Percentiles rank a stretch among this genome's conserved stretches.
These are phyloP conservation scores for Kodamaea plutei DNA, from an alignment of 1,139 yeast species.

Conservation along the genomic window DNA sequence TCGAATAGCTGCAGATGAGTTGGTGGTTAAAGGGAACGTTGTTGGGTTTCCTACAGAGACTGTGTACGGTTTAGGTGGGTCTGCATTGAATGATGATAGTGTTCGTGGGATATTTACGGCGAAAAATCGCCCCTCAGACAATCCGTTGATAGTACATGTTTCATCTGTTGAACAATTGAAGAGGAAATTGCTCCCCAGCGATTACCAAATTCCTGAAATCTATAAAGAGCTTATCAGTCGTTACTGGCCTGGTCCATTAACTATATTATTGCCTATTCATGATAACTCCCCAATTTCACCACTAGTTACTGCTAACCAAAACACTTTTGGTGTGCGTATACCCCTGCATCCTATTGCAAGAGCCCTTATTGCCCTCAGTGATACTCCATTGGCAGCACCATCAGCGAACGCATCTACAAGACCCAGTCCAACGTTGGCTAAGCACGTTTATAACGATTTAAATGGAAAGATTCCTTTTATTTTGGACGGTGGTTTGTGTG, in stretches of 20 bases:
- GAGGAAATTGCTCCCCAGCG: conserved; percentile 46
- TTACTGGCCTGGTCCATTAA: conserved; percentile 97
- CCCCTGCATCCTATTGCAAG: conserved; percentile 88
- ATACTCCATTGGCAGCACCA: conserved; percentile 93
- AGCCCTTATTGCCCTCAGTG: conserved; percentile 82
- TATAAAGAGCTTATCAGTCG: conserved; percentile 58
- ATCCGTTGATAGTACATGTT: conserved; percentile 87
- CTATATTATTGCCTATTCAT: conserved; percentile 72
- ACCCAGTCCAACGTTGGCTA: conserved; percentile 89
- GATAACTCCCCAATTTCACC: conserved; percentile 54
- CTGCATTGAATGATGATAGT: conserved; percentile 69
- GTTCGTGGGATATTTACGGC: conserved; percentile 77
- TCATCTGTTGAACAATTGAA: conserved; percentile 72
- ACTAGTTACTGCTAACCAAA: conserved; percentile 79
- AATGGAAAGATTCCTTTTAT: conserved; percentile 79
- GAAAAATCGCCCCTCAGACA: conserved; percentile 91
- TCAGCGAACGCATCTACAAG: conserved; percentile 95
- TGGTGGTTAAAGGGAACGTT: conserved; percentile 49
- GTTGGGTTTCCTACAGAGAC: conserved; percentile 97
- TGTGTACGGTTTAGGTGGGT: conserved; percentile 92
- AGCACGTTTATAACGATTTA: conserved; percentile 78
- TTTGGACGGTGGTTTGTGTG: conserved; percentile 84
- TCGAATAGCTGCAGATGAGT: conserved; percentile 52
- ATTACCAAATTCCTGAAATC: conserved; percentile 55
- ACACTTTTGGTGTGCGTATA: conserved; percentile 86